These are phyloP conservation scores for Pichia cactophila DNA, from an alignment of 1,139 yeast genomes.

Conservation along the genomic window DNA sequence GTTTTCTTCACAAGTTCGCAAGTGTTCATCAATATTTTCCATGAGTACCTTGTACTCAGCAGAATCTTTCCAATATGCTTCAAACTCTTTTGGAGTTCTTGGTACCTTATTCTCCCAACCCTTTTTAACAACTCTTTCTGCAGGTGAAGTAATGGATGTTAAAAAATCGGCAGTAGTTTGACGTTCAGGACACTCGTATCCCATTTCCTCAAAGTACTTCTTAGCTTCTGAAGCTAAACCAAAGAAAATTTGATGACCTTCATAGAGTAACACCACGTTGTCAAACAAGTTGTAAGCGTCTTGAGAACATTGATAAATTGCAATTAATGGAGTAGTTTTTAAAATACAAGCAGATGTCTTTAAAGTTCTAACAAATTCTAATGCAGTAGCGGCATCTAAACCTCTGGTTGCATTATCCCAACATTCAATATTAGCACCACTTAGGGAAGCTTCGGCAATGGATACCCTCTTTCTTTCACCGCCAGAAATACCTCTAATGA, in stretches of 20 bases:
- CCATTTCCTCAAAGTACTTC: slow-evolving; percentile 57
- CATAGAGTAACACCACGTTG: slow-evolving; percentile 67
- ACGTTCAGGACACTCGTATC: slow-evolving; percentile 67
- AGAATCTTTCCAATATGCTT: slow-evolving; percentile 38
- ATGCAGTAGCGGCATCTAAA: slow-evolving; percentile 68
- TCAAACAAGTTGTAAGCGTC: slow-evolving; percentile 74
- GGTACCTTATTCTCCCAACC: slow-evolving; percentile 41
- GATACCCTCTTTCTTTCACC: slow-evolving; percentile 44
- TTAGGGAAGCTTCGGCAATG: slow-evolving; percentile 51
- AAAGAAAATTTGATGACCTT: slow-evolving; percentile 72
- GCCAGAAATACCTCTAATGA: slow-evolving; percentile 41
- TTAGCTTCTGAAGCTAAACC: slow-evolving; percentile 60
- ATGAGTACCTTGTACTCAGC: slow-evolving; percentile 29
- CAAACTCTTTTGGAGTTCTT: slow-evolving; percentile 38
- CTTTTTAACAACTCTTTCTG: slow-evolving; percentile 47
- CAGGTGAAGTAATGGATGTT: slow-evolving; percentile 70
- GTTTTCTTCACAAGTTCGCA: slow-evolving; percentile 19
- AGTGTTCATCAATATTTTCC: slow-evolving; percentile 30
- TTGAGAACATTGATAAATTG: slow-evolving; percentile 80
- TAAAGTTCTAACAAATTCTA: slow-evolving; percentile 68
- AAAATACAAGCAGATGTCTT: slow-evolving; percentile 55
- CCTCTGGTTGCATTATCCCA: slow-evolving; percentile 83
- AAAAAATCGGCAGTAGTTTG: slow-evolving; percentile 81
- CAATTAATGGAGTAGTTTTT: slow-evolving; percentile 62
- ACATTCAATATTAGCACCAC: slow-evolving; percentile 51